Percentiles rank a stretch among this genome's conserved stretches.
Conservation (phyloP, 1,284 basidiomycete species). For the Taiwanofungus camphoratus region DNA sequence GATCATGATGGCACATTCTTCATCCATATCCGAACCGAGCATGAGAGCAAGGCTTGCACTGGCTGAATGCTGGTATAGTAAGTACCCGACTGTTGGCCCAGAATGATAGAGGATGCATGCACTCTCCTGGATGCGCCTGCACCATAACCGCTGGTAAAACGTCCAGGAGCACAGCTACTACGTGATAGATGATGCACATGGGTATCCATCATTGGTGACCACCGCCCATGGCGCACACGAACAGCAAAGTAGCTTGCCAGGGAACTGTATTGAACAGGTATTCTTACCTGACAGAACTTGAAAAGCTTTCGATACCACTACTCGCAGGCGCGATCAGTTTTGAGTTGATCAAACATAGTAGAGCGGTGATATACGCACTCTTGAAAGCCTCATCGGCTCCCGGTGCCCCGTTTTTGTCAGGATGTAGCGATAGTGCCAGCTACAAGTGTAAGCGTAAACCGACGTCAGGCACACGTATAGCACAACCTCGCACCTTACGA, state of each 20-base stretch:
- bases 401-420: conserved; percentile 97
- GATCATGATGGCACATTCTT: no score
- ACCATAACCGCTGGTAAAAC: no score
- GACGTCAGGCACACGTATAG: conserved; percentile 3
- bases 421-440: conserved; percentile 91
- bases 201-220: no score
- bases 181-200: no score
- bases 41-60: no score
- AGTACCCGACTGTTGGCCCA: no score
- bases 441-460: conserved; percentile 25
- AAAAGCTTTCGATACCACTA: conserved; percentile 98
- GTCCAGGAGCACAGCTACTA: no score
- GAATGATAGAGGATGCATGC: no score
- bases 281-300: conserved; percentile 79
- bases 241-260: conserved; percentile 4
- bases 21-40: no score
- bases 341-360: neutral
- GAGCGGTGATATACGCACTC: conserved; percentile 47
- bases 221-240: neutral
- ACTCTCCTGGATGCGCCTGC: no score
- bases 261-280: no score
- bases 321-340: conserved; percentile 1
- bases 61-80: no score
- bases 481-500: conserved; percentile 68
- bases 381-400: conserved; percentile 99